Evolutionary conservation across 257 asterid genomes (phyloP).

Genomic region (Perilla frutescens): DNA sequence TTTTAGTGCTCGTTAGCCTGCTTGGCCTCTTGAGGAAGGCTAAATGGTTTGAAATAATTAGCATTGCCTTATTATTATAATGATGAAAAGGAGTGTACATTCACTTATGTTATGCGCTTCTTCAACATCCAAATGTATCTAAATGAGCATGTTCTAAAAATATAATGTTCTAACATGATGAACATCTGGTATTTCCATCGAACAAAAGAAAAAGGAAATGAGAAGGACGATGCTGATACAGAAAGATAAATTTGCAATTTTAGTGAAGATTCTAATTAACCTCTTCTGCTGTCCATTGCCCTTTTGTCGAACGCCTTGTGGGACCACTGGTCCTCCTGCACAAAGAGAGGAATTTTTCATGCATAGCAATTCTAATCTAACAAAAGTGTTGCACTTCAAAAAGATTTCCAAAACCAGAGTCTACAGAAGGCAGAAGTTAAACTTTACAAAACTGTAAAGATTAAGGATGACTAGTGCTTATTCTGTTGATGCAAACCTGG

Average conservation of each 20-base stretch:
- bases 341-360: conserved; percentile 26
- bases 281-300: conserved; percentile 99
- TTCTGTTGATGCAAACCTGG: background rate
- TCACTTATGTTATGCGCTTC: background rate
- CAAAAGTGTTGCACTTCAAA: background rate
- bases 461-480: background rate
- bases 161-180: conserved; percentile 13
- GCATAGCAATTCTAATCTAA: background rate
- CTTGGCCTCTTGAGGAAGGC: no score
- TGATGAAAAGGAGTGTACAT: conserved; percentile 13
- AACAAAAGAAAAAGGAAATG: background rate
- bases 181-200: conserved; percentile 7
- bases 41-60: no score
- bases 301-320: conserved; percentile 98
- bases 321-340: conserved; percentile 95
- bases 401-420: conserved; percentile 17
- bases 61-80: background rate
- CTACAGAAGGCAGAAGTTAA: background rate
- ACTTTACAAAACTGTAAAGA: conserved; percentile 11
- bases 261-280: conserved; percentile 43
- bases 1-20: no score
- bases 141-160: conserved; percentile 5
- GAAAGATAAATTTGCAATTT: conserved; percentile 11
- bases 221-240: conserved; percentile 21
- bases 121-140: conserved; percentile 22